Evolutionary conservation across 805 yeast genomes (phyloP).

Genomic region (Cyberlindnera suaveolens): DNA sequence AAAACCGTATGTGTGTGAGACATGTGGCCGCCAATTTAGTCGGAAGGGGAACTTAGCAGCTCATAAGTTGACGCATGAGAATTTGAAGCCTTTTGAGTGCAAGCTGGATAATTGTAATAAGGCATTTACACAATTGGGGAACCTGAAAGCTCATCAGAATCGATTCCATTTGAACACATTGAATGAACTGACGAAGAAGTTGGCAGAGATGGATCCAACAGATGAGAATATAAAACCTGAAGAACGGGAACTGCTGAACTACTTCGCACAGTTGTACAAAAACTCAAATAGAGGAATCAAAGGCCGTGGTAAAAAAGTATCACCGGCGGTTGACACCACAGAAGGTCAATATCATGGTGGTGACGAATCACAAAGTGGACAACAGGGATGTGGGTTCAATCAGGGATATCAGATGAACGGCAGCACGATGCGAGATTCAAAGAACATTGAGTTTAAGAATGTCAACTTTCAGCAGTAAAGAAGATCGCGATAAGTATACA

Average conservation of each 20-base stretch:
- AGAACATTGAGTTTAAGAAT: constrained; percentile 21
- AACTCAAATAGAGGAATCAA: constrained; percentile 87
- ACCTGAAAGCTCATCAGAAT: constrained; percentile 90
- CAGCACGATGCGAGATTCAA: neutral
- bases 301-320: constrained; percentile 68
- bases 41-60: constrained; percentile 91
- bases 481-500: too few relatives aligned
- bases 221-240: constrained; percentile 45
- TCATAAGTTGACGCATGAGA: constrained; percentile 76
- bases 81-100: constrained; percentile 73
- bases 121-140: constrained; percentile 86
- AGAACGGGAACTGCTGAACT: constrained; percentile 65
- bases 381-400: neutral
- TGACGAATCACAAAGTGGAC: neutral
- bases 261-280: constrained; percentile 78
- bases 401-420: neutral
- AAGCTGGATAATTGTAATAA: constrained; percentile 76
- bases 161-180: constrained; percentile 75
- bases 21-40: constrained; percentile 73
- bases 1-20: constrained; percentile 76
- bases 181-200: constrained; percentile 54
- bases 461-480: constrained; percentile 17
- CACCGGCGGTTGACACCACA: neutral
- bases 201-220: constrained; percentile 56
- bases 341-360: constrained; percentile 1